Conservation (phyloP, 2,329 filamentous ascomycete genomes). For the Fusarium newnesense region DNA sequence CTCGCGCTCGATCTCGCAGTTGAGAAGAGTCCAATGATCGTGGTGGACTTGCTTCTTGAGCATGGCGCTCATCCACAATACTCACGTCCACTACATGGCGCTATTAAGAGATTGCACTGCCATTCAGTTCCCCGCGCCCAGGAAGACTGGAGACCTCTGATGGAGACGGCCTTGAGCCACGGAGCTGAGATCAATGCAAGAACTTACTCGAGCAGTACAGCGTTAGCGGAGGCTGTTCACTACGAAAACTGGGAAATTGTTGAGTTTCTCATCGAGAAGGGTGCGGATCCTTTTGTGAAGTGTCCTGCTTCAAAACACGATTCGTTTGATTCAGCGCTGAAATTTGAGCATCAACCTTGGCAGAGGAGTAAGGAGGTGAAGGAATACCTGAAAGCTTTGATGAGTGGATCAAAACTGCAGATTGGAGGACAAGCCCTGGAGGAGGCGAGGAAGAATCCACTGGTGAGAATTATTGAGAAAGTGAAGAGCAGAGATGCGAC, state of each 20-base stretch:
- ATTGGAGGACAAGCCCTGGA: background rate
- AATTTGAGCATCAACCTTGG: background rate
- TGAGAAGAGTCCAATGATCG: background rate
- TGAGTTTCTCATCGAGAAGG: background rate
- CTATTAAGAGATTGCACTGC: rapidly evolving
- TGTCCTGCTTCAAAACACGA: rapidly evolving
- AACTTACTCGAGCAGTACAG: rapidly evolving
- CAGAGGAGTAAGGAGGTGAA: background rate
- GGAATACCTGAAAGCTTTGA: background rate
- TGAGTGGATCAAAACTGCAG: background rate
- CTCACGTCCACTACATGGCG: background rate
- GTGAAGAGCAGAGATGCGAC: background rate
- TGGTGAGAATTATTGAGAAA: rapidly evolving
- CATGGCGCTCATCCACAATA: background rate
- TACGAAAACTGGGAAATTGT: background rate
- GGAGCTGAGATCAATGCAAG: background rate
- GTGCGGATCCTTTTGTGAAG: background rate
- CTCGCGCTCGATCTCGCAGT: background rate
- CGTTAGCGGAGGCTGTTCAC: background rate
- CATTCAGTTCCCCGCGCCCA: background rate
- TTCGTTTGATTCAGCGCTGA: background rate
- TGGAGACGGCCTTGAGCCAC: background rate
- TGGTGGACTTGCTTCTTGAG: background rate
- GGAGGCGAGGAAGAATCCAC: background rate
- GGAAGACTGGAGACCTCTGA: background rate